phyloP scores from a whole-genome alignment of 768 basidiomycete species.

The Tricholoma saponaceum region DNA sequence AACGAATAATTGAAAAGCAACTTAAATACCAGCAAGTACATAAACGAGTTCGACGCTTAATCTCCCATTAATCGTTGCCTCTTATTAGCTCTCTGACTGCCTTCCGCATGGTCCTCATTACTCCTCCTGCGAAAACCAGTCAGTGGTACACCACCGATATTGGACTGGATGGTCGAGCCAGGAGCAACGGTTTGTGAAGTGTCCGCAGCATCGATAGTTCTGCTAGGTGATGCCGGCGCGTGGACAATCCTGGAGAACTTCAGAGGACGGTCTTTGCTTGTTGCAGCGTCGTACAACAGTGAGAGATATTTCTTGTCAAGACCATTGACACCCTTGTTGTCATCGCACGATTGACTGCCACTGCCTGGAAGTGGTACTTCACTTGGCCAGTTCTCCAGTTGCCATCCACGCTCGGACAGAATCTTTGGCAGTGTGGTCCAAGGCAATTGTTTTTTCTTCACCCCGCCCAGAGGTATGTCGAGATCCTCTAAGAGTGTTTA shows the following conservation, averaged over 20 bases:
- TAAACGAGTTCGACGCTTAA: too few relatives aligned
- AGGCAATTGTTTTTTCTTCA: background rate
- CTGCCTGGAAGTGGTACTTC: conserved; percentile 3
- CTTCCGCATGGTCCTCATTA: background rate
- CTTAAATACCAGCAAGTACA: too few relatives aligned
- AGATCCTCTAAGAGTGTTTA: background rate
- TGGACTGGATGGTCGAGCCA: background rate
- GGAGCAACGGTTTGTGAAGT: background rate
- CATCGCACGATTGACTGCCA: background rate
- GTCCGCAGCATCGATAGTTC: background rate
- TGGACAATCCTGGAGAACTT: background rate
- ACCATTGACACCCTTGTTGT: conserved; percentile 1
- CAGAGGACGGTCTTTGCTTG: background rate
- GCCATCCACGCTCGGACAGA: background rate
- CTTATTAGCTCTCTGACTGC: background rate
- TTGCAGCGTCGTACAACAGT: background rate
- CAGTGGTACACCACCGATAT: background rate
- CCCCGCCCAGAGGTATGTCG: background rate
- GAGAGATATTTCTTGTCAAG: background rate
- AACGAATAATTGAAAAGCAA: too few relatives aligned
- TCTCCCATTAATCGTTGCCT: background rate
- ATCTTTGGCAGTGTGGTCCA: background rate
- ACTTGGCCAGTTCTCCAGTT: conserved; percentile 1
- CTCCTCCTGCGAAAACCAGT: background rate
- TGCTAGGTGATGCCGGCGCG: too few relatives aligned